Evolutionary conservation across 495 filamentous ascomycete species (phyloP), one percentile per base, ranked within the genome.

Genomic region (Penicillium malachiteum): DNA sequence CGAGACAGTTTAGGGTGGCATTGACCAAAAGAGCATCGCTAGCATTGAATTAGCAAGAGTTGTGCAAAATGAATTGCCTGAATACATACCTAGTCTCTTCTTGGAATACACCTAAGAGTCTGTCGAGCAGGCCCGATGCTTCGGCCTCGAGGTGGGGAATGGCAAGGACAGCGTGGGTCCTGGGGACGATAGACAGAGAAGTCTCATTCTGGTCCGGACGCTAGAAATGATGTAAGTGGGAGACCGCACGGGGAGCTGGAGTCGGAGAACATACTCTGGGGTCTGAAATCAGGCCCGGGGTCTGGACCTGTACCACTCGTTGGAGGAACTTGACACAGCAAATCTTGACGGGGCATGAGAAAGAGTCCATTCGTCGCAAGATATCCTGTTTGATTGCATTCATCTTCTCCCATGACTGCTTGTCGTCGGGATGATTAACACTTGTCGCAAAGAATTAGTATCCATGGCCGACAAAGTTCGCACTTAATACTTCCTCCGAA

Each of bases 291-390:
- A 85, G 72, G 37, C 91, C 92, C 12, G 86, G 87, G 7, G 92
- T 97, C 68, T 98, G 93, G 7, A 90, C 87, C 51, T 96, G 87
- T 41, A 98, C 88, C 35, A 97, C 91, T 26, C 90, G 83, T 75
- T 97, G 92, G 13, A 89, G 86, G 65, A 98, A 97, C 68, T 98
- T 98, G 79, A 97, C 89, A 71, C 94, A 97, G 78, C 91, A 93
- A 65, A 97, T 81, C 65, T 87, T 87, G 42, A 97, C 84, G 1
- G 89, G 85, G 8, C 84, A 77, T 3, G 83, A 77, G 9, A 90
- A 91, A 18, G 78, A 79, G 71, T 97, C 94, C 94, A 92, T 96
- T 67, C 92, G 83, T 45, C 81, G 84, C 55, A 97, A 70, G 52
- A 98, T 92, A 48, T 86, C 89, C 16, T 86, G 84, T 74, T 98